phyloP scores from a whole-genome alignment of 2,329 filamentous ascomycete genomes.

The Arthroderma sp. region DNA sequence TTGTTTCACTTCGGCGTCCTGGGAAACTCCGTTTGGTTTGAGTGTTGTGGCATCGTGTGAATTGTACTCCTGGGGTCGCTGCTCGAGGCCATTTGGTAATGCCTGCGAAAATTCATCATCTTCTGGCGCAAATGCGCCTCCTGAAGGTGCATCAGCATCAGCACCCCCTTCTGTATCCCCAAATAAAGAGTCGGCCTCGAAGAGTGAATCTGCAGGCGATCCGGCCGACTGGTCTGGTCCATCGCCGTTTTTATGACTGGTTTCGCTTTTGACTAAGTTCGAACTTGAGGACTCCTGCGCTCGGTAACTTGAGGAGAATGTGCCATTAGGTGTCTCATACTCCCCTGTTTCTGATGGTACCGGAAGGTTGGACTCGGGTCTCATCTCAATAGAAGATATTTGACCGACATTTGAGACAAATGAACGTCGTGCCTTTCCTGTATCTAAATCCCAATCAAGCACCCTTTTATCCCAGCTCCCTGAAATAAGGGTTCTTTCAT shows the following conservation, averaged over 20 bases:
- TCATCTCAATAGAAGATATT: conserved; percentile 74
- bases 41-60: not conserved
- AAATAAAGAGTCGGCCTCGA: conserved; percentile 78
- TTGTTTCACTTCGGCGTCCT: conserved; percentile 3
- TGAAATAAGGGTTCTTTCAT: conserved; percentile 77
- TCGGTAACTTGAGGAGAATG: conserved; percentile 63
- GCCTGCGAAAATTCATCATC: conserved; percentile 70
- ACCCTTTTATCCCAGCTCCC: conserved; percentile 96
- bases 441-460: conserved; percentile 89
- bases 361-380: conserved; percentile 61
- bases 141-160: conserved; percentile 35
- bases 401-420: conserved; percentile 71
- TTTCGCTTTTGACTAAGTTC: conserved; percentile 29
- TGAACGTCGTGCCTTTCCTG: conserved; percentile 58
- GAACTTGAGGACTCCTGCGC: conserved; percentile 46
- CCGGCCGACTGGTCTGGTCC: conserved; percentile 46
- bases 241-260: conserved; percentile 23
- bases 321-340: conserved; percentile 43
- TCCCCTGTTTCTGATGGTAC: conserved; percentile 61
- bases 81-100: conserved; percentile 50
- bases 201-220: conserved; percentile 65
- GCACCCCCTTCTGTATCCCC: conserved; percentile 57
- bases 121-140: conserved; percentile 61
- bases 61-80: conserved; percentile 14
- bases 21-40: conserved; percentile 11